These are phyloP conservation scores for Cladorrhinum sp. DNA, from an alignment of 2,329 filamentous ascomycete species.

Conservation along the genomic window DNA sequence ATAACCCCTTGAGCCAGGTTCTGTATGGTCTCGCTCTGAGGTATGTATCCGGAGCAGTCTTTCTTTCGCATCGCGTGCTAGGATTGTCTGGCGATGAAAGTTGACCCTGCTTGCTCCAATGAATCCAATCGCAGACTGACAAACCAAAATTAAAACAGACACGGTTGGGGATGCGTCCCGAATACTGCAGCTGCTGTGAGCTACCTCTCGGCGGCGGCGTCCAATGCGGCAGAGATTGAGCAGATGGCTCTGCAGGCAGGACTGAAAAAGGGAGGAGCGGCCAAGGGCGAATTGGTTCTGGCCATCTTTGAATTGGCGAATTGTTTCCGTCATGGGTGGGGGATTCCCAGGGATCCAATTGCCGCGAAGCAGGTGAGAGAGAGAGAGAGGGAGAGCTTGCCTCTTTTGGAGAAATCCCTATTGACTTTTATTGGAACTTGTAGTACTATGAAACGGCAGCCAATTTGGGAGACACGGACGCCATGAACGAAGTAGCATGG, in stretches of 20 bases:
- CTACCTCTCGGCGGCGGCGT: conserved; percentile 84
- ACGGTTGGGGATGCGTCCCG: conserved; percentile 85
- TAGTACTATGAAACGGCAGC: conserved; percentile 98
- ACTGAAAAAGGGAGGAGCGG: conserved; percentile 87
- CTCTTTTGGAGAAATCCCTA: no score
- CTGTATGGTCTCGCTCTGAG: conserved; percentile 88
- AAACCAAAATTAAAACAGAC: conserved; percentile 78
- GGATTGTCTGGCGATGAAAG: not conserved
- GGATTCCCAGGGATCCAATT: conserved; percentile 77
- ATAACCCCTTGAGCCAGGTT: conserved; percentile 93
- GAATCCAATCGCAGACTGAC: conserved; percentile 51
- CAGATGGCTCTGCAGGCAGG: conserved; percentile 79
- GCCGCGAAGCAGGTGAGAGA: conserved; percentile 68
- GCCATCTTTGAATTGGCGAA: conserved; percentile 95
- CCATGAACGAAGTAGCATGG: conserved; percentile 96
- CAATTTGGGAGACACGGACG: conserved; percentile 89
- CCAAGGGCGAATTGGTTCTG: conserved; percentile 92
- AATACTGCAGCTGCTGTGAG: conserved; percentile 71
- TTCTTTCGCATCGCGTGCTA: not conserved
- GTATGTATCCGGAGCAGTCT: conserved; percentile 47
- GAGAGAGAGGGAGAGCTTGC: no score
- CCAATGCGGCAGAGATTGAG: conserved; percentile 86
- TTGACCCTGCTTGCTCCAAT: conserved; percentile 18
- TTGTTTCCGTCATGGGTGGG: conserved; percentile 93
- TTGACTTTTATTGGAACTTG: no score